phyloP scores from a whole-genome alignment of 169 alveolate species.

The Babesia divergens region DNA sequence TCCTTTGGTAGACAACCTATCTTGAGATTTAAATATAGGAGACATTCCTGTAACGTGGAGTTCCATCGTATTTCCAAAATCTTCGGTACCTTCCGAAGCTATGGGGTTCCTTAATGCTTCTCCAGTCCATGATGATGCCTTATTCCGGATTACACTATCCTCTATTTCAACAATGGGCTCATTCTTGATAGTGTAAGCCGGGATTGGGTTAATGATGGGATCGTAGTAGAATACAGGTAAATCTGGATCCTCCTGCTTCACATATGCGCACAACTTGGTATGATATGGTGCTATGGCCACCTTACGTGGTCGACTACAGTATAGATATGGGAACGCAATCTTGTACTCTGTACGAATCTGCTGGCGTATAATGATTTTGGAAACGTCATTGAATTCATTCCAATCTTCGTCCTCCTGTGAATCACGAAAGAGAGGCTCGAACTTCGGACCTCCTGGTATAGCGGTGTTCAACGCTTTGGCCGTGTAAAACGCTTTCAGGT shows the following conservation, averaged over 20 bases:
- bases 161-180: slow-evolving; percentile 55
- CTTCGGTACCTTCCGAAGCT: not conserved
- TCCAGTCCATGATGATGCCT: no score
- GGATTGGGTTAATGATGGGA: slow-evolving; percentile 95
- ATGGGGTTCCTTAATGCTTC: not conserved
- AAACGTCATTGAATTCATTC: slow-evolving; percentile 99
- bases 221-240: slow-evolving; percentile 94
- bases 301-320: slow-evolving; percentile 95
- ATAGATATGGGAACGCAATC: slow-evolving; percentile 99
- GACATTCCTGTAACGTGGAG: not conserved
- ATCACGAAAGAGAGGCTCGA: slow-evolving; percentile 98
- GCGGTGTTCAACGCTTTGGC: slow-evolving; percentile 99
- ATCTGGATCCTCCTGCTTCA: slow-evolving; percentile 90
- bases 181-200: slow-evolving; percentile 88
- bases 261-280: slow-evolving; percentile 80
- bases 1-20: slow-evolving; percentile 23
- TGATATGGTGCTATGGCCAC: slow-evolving; percentile 86
- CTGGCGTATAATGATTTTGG: slow-evolving; percentile 94
- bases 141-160: no score
- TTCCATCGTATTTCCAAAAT: not conserved
- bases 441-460: slow-evolving; percentile 99
- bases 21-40: not conserved
- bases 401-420: slow-evolving; percentile 99
- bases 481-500: slow-evolving; percentile 94
- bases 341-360: slow-evolving; percentile 97